Evolutionary conservation across 78 protist species (phyloP).

Genomic region (Bodo saltans): DNA sequence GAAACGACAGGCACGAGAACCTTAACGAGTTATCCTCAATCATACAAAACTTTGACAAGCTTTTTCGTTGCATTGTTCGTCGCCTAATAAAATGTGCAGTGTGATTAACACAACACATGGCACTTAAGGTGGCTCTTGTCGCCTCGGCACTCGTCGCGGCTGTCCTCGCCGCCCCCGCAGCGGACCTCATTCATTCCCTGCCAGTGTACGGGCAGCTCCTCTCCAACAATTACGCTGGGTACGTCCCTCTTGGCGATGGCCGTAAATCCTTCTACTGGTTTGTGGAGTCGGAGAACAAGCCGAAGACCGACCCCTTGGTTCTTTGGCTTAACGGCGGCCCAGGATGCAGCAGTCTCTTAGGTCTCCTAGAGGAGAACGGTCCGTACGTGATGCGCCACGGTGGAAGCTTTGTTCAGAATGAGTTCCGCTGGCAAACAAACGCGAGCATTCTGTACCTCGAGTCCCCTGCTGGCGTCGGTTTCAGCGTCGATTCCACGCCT

Average conservation of each 20-base stretch:
- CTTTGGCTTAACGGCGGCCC: conserved; percentile 82
- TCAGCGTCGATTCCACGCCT: conserved; percentile 31
- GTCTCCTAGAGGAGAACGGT: conserved; percentile 29
- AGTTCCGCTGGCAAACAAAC: conserved; percentile 38
- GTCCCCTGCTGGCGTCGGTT: conserved; percentile 60
- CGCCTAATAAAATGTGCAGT: no score
- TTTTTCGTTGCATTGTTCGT: no score
- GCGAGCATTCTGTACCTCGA: conserved; percentile 56
- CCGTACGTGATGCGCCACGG: not conserved
- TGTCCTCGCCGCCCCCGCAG: not conserved
- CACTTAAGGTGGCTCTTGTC: no score
- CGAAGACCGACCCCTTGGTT: conserved; percentile 58
- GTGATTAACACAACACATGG: no score
- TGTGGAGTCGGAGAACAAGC: conserved; percentile 47
- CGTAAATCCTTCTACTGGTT: conserved; percentile 55
- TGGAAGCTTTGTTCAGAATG: not conserved
- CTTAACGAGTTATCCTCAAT: no score
- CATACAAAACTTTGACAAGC: no score
- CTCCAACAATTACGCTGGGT: conserved; percentile 27
- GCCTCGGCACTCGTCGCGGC: no score
- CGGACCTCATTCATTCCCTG: conserved; percentile 7
- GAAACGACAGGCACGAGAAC: no score
- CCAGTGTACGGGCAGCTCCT: conserved; percentile 16
- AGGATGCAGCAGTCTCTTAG: conserved; percentile 47
- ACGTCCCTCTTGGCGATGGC: not conserved